phyloP scores from a whole-genome alignment of 2,329 filamentous ascomycete species.

The Aaosphaeria pasadenensis region DNA sequence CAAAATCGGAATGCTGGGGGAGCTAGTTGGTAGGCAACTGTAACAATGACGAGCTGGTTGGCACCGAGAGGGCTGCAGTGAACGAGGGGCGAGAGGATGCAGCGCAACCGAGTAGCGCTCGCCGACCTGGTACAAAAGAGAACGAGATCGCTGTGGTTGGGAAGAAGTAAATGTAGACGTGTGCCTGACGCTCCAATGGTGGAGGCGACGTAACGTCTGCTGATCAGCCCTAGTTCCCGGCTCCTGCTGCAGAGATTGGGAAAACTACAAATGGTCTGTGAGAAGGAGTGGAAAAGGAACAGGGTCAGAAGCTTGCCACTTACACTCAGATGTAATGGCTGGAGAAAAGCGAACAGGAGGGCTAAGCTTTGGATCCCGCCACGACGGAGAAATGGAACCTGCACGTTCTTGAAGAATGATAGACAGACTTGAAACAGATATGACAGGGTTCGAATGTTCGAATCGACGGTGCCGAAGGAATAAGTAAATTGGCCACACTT shows the following conservation, averaged over 20 bases:
- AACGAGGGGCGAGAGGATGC: constrained; percentile 16
- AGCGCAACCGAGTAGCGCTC: constrained; percentile 6
- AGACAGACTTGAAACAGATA: too few relatives aligned
- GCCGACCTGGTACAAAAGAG: constrained; percentile 10
- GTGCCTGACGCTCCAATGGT: constrained; percentile 9
- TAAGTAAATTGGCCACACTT: too few relatives aligned
- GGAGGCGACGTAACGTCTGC: constrained; percentile 24
- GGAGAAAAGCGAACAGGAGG: too few relatives aligned
- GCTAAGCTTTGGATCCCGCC: too few relatives aligned
- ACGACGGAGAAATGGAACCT: too few relatives aligned
- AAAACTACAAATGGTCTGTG: constrained; percentile 17
- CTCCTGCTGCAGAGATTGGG: constrained; percentile 9
- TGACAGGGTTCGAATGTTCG: too few relatives aligned
- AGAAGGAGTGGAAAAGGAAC: constrained; percentile 10
- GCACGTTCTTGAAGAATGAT: too few relatives aligned
- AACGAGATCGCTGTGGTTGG: constrained; percentile 8
- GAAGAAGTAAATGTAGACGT: constrained; percentile 8
- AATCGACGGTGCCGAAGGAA: too few relatives aligned
- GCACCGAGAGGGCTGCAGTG: constrained; percentile 14
- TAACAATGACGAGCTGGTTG: constrained; percentile 13
- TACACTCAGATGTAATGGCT: too few relatives aligned
- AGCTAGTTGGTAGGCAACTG: constrained; percentile 14
- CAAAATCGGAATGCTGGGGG: constrained; percentile 6
- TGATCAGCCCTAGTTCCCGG: constrained; percentile 25
- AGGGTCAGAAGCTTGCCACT: constrained; percentile 21